A percentile compares a stretch with the other conserved stretches of the same genome.
Conservation (phyloP, 352 stramenopile species). For the Phytophthora ohioensis region DNA sequence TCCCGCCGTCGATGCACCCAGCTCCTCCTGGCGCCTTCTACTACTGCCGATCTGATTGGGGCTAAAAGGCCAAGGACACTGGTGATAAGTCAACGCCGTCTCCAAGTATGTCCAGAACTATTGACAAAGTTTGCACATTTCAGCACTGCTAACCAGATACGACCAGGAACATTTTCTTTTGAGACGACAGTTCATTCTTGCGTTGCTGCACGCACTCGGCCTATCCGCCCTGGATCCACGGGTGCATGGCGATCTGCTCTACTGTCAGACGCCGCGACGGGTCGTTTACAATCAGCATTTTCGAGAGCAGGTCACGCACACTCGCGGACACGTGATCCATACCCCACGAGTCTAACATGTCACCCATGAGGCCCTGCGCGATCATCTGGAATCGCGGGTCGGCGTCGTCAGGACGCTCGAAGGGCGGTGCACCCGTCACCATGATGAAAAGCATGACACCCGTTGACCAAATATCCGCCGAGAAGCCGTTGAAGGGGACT, state of each 20-base stretch:
- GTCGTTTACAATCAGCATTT: constrained; percentile 89
- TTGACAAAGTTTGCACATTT: constrained; percentile 33
- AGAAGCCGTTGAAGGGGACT: constrained; percentile 92
- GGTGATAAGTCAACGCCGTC: neutral
- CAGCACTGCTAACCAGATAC: constrained; percentile 27
- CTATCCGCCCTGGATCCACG: constrained; percentile 81
- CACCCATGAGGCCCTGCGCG: constrained; percentile 72
- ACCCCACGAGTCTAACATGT: constrained; percentile 90
- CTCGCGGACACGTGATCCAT: constrained; percentile 82
- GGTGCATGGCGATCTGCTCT: constrained; percentile 86
- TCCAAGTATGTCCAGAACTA: constrained; percentile 9
- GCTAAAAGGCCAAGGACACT: constrained; percentile 34
- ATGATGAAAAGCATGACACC: constrained; percentile 97
- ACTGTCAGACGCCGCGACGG: constrained; percentile 76
- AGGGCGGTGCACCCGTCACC: constrained; percentile 92
- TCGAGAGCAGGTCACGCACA: constrained; percentile 77
- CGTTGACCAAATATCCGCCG: constrained; percentile 94
- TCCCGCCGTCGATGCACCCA: constrained; percentile 84
- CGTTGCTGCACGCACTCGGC: constrained; percentile 9
- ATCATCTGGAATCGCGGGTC: constrained; percentile 90
- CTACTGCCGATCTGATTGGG: constrained; percentile 63
- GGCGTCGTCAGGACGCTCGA: constrained; percentile 85
- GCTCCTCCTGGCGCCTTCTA: constrained; percentile 59
- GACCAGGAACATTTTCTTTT: constrained; percentile 16
- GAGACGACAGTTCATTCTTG: constrained; percentile 43